Evolutionary conservation across 208 protist genomes (phyloP), one percentile per base, ranked within the genome.

Genomic region (Leishmania turanica): DNA sequence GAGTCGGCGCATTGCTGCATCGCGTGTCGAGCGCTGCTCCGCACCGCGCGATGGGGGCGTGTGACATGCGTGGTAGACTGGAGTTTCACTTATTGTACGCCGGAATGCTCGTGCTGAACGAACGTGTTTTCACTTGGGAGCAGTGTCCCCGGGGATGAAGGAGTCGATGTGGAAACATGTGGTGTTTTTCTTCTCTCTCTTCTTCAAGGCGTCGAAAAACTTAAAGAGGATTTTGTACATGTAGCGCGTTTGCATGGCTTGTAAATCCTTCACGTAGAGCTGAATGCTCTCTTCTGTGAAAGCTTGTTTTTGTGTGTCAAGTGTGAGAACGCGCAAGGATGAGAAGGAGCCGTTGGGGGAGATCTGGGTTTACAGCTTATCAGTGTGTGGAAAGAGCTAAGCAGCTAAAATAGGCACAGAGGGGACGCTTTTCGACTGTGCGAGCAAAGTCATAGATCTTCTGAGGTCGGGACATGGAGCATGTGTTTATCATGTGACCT

Each of bases 101-200:
- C 0, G 1, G 24, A 11, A n/a, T 11, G 56, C 2, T 54, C 9
- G 17, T 21, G 15, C 0, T 54, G 1, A 11, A 62, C 0, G 6
- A 62, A 2, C 0, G 27, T 2, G 0, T 31, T 62, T n/a, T 62
- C 0, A 2, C 24, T 11, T 4, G 13, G n/a, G 56, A 62, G 56
- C 24, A 31, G 0, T 62, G 0, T 13, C 0, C 3, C 0, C 56
- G 6, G 6, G 56, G 56, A n/a, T n/a, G 56, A 21, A 62, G 7
- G 24, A 62, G 56, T 62, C 21, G 24, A 3, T 11, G 24, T 0
- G 0, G 56, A 31, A n/a, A 62, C 4, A 62, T 0, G 1, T 6
- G 0, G 11, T n/a, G n/a, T 65, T 27, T 65, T 37, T n/a, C 3
- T 60, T 3, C 3, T 4, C 5, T 4, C n/a, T 6, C 11, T 65